Base-by-base conservation (phyloP, 2,329 filamentous ascomycete species). In the Pyrenochaeta sp. region DNA sequence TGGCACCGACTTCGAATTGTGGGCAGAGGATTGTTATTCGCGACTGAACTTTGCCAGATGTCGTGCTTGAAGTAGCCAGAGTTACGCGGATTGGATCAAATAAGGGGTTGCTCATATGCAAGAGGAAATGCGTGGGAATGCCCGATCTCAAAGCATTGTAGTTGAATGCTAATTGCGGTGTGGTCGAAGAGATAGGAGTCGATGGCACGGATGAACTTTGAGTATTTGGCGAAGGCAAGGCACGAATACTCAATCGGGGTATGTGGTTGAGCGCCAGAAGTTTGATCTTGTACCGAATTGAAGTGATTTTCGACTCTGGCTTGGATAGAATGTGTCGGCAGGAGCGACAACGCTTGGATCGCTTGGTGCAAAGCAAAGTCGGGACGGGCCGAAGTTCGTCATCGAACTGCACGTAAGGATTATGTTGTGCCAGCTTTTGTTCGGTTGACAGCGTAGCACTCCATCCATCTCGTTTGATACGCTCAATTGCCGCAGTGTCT, bases 281-380 rank as follows among this genome's bases (percentile, higher is more conserved):
- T 41, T 90, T 88, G 70, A 99, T 96, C 62, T 93, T 89, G 81
- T 94, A 97, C 20, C 92, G 87, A 6, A 89, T 94, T 38, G 88
- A 93, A 32, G 85, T 84, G 21, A 96, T 86, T 72, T 97, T 99
- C 46, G 86, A 83, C 72, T 99, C 94, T 10, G 93, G 94, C 69
- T 96, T 95, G 49, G 90, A 89, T 58, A 99, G 87, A 66, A 97
- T 96, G 74, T 97, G 93, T 9, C 94, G 87, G 73, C 94, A 99
- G 8, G 87, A 82, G 36, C 90, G 88, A 72, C 94, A 99, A 31
- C 94, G 89, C 74, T 96, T 97, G 14, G 90, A 91, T 24, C 93
- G 88, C 67, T 96, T 96, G 0, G 93, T 96, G 43, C 90, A 87
- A 10, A 99, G 83, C 2, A 95, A 81, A 11, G 89, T 87, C 0